Conservation (phyloP, 2,329 filamentous ascomycete genomes). For the Hymenoscyphus albidus region DNA sequence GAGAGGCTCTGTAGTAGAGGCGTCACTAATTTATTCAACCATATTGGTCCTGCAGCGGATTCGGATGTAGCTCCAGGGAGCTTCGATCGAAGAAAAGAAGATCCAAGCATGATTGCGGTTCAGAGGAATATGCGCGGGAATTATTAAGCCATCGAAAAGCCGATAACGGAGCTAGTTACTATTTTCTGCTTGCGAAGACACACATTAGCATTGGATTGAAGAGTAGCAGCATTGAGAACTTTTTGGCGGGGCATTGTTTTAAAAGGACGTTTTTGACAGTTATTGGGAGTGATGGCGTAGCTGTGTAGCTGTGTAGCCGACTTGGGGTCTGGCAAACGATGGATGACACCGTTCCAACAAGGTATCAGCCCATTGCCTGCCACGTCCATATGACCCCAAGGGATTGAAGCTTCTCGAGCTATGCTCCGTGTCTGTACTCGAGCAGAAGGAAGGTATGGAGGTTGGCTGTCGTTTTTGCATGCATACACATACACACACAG, state of each 20-base stretch:
- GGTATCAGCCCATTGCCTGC: background rate
- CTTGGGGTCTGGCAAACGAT: background rate
- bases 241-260: background rate
- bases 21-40: conserved; percentile 62
- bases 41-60: conserved; percentile 49
- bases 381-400: background rate
- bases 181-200: conserved; percentile 4
- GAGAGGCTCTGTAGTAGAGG: conserved; percentile 75
- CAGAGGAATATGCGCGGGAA: conserved; percentile 12
- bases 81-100: conserved; percentile 55
- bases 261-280: background rate
- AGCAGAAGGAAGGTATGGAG: background rate
- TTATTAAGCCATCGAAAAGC: conserved; percentile 31
- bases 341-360: background rate
- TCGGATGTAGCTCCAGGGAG: conserved; percentile 57
- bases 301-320: background rate
- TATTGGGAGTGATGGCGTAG: background rate
- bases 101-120: conserved; percentile 30
- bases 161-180: background rate
- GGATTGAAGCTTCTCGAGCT: background rate
- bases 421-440: background rate
- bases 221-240: background rate
- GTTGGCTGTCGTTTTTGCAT: background rate
- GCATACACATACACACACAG: background rate
- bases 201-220: conserved; percentile 4